These are phyloP conservation scores for Haplosporangium gracile DNA, from an alignment of 192 early-diverging fungal species.

Conservation along the genomic window DNA sequence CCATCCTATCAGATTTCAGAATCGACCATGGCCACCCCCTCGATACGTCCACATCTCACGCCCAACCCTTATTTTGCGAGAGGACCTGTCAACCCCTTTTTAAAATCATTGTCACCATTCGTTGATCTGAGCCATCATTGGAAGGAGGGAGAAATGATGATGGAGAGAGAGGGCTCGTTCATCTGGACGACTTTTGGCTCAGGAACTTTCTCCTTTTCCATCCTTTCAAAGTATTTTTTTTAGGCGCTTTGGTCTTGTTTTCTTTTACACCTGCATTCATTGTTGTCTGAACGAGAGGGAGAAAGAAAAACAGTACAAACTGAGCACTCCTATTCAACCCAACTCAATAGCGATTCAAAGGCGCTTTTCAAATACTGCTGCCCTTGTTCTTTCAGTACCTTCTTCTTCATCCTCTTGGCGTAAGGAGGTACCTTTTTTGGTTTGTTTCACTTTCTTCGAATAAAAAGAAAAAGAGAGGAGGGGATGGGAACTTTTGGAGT, in stretches of 20 bases:
- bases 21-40: neutral
- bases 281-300: neutral
- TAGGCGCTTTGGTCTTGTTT: neutral
- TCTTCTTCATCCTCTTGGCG: neutral
- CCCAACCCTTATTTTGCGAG: neutral
- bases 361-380: no score
- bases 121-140: neutral
- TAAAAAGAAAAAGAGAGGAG: neutral
- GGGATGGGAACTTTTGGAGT: neutral
- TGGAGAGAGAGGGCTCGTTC: neutral
- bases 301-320: neutral
- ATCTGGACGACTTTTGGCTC: neutral
- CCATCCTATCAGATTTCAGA: neutral
- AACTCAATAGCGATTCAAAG: neutral
- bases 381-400: neutral
- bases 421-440: neutral
- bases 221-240: neutral
- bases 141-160: neutral
- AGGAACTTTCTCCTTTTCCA: neutral
- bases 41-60: neutral
- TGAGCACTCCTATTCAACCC: neutral
- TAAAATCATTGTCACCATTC: neutral
- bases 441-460: neutral
- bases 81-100: neutral
- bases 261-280: neutral